phyloP scores from a whole-genome alignment of 2,329 filamentous ascomycete species.

The Aspergillus sergii region DNA sequence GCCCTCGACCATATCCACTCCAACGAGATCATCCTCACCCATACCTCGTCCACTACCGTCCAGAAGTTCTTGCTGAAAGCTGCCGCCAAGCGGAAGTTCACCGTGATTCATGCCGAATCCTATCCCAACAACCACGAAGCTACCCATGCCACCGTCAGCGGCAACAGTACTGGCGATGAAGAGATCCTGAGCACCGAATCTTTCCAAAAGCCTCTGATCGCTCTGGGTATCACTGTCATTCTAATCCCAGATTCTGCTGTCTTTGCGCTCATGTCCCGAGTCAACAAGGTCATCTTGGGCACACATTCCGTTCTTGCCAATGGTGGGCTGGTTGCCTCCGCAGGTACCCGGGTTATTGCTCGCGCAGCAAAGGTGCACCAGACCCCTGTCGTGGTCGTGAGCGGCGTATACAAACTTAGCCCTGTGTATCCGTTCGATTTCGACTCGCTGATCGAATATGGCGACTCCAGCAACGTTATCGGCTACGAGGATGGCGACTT shows the following conservation, averaged over 20 bases:
- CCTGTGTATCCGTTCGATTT: slow-evolving; percentile 85
- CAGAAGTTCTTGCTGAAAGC: slow-evolving; percentile 88
- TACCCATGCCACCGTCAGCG: slow-evolving; percentile 65
- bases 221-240: slow-evolving; percentile 79
- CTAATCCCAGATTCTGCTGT: slow-evolving; percentile 81
- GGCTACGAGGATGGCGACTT: slow-evolving; percentile 78
- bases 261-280: slow-evolving; percentile 90
- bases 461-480: slow-evolving; percentile 75
- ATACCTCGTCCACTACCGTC: slow-evolving; percentile 82
- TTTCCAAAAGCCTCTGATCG: slow-evolving; percentile 76
- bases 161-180: slow-evolving; percentile 53
- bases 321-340: slow-evolving; percentile 80
- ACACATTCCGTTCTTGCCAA: slow-evolving; percentile 87
- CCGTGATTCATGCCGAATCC: slow-evolving; percentile 78
- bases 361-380: slow-evolving; percentile 80
- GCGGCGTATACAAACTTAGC: slow-evolving; percentile 90
- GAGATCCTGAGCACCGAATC: slow-evolving; percentile 51
- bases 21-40: slow-evolving; percentile 87
- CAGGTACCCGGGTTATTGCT: slow-evolving; percentile 81
- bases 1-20: slow-evolving; percentile 91
- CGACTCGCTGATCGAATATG: slow-evolving; percentile 82
- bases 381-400: slow-evolving; percentile 84
- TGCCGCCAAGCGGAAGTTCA: slow-evolving; percentile 87
- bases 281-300: slow-evolving; percentile 92
- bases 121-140: slow-evolving; percentile 69